A percentile compares a stretch with the other conserved stretches of the same genome.
phyloP scores from a whole-genome alignment of 345 rosid species.

The Populus davidiana region DNA sequence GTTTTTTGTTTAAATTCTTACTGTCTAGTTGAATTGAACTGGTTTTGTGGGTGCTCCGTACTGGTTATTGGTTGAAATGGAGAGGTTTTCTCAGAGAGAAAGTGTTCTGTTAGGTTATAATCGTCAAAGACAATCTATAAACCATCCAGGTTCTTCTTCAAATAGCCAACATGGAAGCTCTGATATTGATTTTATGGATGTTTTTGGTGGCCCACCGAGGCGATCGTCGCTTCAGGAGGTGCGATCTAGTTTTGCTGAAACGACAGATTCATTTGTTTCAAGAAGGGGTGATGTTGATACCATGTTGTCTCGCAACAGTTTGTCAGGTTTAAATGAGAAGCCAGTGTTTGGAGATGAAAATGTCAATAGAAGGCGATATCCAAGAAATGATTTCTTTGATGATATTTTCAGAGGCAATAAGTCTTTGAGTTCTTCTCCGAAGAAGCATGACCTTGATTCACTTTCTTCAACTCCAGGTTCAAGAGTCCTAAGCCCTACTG shows the following conservation, averaged over 20 bases:
- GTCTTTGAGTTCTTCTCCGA: conserved; percentile 44
- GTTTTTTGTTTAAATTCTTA: conserved; percentile 7
- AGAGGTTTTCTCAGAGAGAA: conserved; percentile 32
- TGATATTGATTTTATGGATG: conserved; percentile 72
- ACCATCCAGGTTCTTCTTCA: conserved; percentile 19
- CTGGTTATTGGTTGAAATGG: conserved; percentile 20
- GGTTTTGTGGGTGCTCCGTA: background rate
- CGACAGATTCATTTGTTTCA: conserved; percentile 19
- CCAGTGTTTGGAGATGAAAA: conserved; percentile 76
- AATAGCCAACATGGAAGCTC: conserved; percentile 23
- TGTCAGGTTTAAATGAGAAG: conserved; percentile 51
- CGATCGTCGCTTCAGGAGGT: conserved; percentile 45
- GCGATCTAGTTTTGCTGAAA: conserved; percentile 44
- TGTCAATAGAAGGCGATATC: conserved; percentile 35
- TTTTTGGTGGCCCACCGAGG: conserved; percentile 87
- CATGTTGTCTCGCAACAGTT: conserved; percentile 19
- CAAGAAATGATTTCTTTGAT: conserved; percentile 54
- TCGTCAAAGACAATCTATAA: conserved; percentile 19
- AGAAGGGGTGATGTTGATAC: conserved; percentile 22
- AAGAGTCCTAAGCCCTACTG: conserved; percentile 54
- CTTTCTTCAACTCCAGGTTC: conserved; percentile 52
- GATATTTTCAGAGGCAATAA: conserved; percentile 66
- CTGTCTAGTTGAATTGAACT: background rate
- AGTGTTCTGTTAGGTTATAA: conserved; percentile 37
- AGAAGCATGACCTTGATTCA: conserved; percentile 41